Evolutionary conservation across 2,329 filamentous ascomycete genomes (phyloP).

Genomic region (Zymoseptoria crescenta): DNA sequence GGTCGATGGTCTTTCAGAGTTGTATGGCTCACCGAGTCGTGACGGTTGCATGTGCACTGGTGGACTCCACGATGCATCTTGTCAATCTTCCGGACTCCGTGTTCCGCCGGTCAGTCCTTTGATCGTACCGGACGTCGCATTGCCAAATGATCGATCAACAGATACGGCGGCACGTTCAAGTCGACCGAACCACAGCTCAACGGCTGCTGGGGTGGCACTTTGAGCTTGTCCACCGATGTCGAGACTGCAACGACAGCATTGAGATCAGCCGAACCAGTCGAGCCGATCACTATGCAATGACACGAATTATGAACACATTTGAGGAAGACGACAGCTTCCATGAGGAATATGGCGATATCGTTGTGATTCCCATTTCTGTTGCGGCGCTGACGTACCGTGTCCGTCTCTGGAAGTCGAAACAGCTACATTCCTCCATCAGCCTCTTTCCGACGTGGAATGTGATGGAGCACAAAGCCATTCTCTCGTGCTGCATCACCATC

Average conservation of each 20-base stretch:
- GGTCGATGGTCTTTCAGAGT: conserved; percentile 6
- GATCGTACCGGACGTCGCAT: not conserved
- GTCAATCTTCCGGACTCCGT: conserved; percentile 12
- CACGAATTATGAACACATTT: not conserved
- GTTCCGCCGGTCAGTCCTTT: conserved; percentile 5
- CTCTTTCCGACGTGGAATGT: conserved; percentile 14
- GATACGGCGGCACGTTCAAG: not conserved
- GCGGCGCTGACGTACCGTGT: not conserved
- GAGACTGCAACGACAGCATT: not conserved
- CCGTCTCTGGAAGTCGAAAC: not conserved
- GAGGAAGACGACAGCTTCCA: not conserved
- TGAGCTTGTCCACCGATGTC: not conserved
- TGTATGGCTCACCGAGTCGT: conserved; percentile 11
- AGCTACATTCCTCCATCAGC: conserved; percentile 14
- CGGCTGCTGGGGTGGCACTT: not conserved
- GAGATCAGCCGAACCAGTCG: not conserved
- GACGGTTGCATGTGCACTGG: conserved; percentile 16
- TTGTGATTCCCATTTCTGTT: not conserved
- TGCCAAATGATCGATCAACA: not conserved
- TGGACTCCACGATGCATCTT: conserved; percentile 12
- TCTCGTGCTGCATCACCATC: conserved; percentile 12
- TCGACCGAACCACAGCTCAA: not conserved
- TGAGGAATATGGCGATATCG: not conserved
- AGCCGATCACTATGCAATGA: not conserved
- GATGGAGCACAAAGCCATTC: conserved; percentile 18